Evolutionary conservation across 306 rosid species (phyloP), one percentile per base, ranked within the genome.

Genomic region (Glycine latifolia): DNA sequence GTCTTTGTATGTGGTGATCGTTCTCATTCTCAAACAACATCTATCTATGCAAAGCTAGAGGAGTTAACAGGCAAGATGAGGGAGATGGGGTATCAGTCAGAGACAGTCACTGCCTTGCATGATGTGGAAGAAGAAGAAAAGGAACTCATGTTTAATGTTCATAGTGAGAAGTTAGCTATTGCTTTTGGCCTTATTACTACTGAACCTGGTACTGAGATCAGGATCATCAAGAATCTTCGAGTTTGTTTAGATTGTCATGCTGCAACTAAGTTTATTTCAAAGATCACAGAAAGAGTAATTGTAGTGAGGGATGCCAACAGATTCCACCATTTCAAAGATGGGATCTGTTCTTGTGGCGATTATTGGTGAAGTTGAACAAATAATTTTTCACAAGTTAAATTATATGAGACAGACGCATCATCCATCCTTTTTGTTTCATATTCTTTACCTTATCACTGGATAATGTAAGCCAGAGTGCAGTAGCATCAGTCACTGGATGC

Each of bases 111-210:
- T 71, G 90, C 97, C 88, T 86, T 95, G 83, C 97, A 95, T 88
- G 99, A 93, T 39, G 93, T 95, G 67, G 99, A 95, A 90, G 99
- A 91, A 85, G 99, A 93, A 91, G 99, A 95, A 89, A 93, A 93
- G 89, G 97, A 90, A 87, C 86, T 93, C 16, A 87, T 89, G 91
- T 86, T 95, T 76, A 95, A 93, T 71, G 97, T 93, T 85, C 97
- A 93, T 46, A 90, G 98, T 72, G 97, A 95, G 89, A 95, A 95
- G 82, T 82, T 95, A 86, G 97, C 97, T 83, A 91, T 93, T 86
- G 93, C 96, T 80, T 93, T 93, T 78, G 98, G 94, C 68, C 97
- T 95, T 49, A 91, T 93, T 79, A 83, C 84, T 20, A 90, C 93
- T 61, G 88, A 91, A 84, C 97, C 94, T 13, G 94, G 97, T 86